A percentile compares a stretch with the other conserved stretches of the same genome.
phyloP scores from a whole-genome alignment of 192 early-diverging fungal species.

The Coemansia sp. region DNA sequence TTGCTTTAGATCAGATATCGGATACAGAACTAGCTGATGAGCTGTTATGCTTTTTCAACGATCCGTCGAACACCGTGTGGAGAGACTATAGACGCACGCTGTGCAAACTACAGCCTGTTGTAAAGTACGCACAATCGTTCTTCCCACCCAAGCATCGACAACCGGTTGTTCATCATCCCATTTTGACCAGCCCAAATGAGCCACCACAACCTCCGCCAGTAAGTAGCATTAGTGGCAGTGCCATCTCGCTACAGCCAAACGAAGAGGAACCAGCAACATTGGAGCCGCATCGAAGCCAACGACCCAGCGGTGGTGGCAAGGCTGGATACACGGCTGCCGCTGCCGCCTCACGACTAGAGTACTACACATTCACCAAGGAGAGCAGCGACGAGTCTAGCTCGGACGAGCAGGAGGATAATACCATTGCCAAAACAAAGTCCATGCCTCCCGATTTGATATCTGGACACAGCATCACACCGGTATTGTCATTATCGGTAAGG shows the following conservation, averaged over 20 bases:
- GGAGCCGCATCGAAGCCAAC: neutral
- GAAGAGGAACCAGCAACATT: neutral
- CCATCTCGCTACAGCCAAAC: neutral
- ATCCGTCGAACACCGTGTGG: conserved; percentile 20
- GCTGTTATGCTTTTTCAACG: conserved; percentile 13
- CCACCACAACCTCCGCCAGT: neutral
- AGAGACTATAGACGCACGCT: conserved; percentile 27
- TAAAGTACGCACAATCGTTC: conserved; percentile 29
- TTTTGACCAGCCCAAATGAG: neutral
- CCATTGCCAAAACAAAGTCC: neutral
- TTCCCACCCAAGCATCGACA: conserved; percentile 14
- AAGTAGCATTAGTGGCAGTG: neutral
- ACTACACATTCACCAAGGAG: conserved; percentile 2
- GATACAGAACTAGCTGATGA: conserved; percentile 3
- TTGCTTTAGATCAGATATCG: conserved; percentile 11
- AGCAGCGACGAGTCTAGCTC: neutral
- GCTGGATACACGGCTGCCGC: conserved; percentile 29
- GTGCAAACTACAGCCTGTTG: conserved; percentile 18
- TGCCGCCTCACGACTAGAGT: conserved; percentile 10
- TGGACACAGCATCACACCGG: neutral
- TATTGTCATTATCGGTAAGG: neutral
- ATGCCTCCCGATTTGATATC: neutral
- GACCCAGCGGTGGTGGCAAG: conserved; percentile 23
- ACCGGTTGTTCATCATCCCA: neutral
- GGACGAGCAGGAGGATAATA: neutral